Evolutionary conservation across 257 asterid genomes (phyloP), one percentile per base, ranked within the genome.

Genomic region (Ophiorrhiza pumila): DNA sequence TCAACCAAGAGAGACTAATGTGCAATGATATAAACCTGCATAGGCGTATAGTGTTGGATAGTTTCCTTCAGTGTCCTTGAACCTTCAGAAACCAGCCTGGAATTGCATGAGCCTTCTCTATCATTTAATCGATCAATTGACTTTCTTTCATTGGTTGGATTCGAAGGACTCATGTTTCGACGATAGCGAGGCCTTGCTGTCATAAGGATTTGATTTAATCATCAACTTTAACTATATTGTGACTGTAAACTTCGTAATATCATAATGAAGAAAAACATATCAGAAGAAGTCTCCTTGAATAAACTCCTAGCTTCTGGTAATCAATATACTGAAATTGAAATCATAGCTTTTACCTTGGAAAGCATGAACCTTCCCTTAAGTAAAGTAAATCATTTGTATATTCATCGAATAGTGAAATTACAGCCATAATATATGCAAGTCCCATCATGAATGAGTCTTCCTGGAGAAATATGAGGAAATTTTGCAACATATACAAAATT

Each of bases 121-220:
- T 82, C 93, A 20, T 69, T 74, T 63, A 68, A 80, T 72, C 35
- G 49, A 67, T 85, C 94, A 50, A 82, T 63, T 7, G 89, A 82
- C 35, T 49, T 82, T 69, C 35, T 66, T 73, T 77, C 83, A 71
- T 83, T 90, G 47, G 80, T 72, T 32, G 81, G 80, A 52, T 43
- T 75, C 20, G 88, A 71, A 39, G 81, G 74, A 7, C 31, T 78
- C 79, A 46, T 81, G 78, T 67, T 83, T 68, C 73, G 83, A 61
- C 93, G 95, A 83, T 91, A 93, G 72, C 75, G 83, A 74, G 98
- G 98, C 95, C 97, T 93, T 65, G 93, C 91, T 90, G 96, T 71
- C 95, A 75, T 47, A 73, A 86, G 81, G 72, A 73, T 75, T 77
- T 35, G 68, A n/a, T 29, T 74, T 56, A 65, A 79, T 84, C 81